Evolutionary conservation across 768 basidiomycete species (phyloP), one percentile per base, ranked within the genome.

Genomic region (Pulveroboletus sp.): DNA sequence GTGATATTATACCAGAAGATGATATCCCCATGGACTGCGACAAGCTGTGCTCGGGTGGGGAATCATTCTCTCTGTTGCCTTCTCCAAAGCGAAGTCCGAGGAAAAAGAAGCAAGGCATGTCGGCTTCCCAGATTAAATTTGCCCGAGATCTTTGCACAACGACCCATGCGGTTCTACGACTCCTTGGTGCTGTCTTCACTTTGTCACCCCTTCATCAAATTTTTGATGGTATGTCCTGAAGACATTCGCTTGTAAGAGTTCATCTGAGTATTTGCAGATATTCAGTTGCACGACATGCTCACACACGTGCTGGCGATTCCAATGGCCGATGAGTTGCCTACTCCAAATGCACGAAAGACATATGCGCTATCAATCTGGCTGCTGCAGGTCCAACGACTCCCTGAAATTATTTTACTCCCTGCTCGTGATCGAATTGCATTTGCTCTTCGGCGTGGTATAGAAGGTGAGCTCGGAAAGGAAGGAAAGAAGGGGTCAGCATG

Each of bases 271-370:
- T 51, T 6, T 35, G 40, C 59, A 89, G 88, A 83, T 46, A 66
- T 62, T 24, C 79, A 89, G 52, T 73, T 89, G 5, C 66, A 73
- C 17, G 69, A 71, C 28, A 78, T 93, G 49, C 64, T 92, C 31
- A 78, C 80, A 2, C 75, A 76, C 10, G 73, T 86, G 8, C 71
- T 92, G 8, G 80, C 83, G 7, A 89, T 93, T 52, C 89, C 89
- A 3, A 71, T 89, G 18, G 78, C 85, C 0, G 71, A 76, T 5
- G 71, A 77, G 26, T 67, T 93, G 0, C 90, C 89, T 3, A 90
- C 89, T 6, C 86, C 86, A 6, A 91, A 91, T 61, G 79, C 86
- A 10, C 81, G 90, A n/a, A 93, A 93, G 65, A 92, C 90, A 1
- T 89, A 79, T 50, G 87, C 86, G 2, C 68, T 92, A 24, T 77